Conservation (phyloP, 1,284 basidiomycete genomes). For the Boletus semigastroideus region DNA sequence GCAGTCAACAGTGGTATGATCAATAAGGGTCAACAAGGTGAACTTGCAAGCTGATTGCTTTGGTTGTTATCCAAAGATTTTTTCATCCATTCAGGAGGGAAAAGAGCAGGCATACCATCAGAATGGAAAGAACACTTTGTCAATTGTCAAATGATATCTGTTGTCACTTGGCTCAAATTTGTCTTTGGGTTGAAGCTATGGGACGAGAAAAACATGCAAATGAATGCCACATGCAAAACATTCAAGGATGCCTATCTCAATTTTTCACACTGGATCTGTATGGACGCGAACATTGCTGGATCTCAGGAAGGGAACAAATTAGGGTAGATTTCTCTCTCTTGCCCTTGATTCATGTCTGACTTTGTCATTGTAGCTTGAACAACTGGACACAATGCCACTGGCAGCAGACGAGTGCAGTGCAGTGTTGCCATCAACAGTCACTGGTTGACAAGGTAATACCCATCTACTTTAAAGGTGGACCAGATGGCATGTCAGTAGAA, state of each 20-base stretch:
- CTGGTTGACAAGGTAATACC: conserved; percentile 9
- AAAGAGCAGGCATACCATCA: neutral
- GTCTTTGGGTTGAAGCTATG: conserved; percentile 8
- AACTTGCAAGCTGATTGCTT: conserved; percentile 10
- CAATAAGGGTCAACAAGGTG: conserved; percentile 5
- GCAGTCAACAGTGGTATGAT: conserved; percentile 11
- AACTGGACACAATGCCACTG: conserved; percentile 9
- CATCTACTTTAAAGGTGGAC: conserved; percentile 10
- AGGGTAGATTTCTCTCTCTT: conserved; percentile 1
- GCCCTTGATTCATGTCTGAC: neutral
- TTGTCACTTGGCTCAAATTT: conserved; percentile 10
- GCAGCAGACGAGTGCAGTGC: conserved; percentile 15
- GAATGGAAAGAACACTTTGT: neutral
- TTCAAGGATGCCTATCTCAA: conserved; percentile 12
- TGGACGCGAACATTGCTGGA: conserved; percentile 3
- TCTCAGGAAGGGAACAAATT: neutral
- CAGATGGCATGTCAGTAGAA: neutral
- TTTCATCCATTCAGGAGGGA: neutral
- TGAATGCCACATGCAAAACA: neutral
- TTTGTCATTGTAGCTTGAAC: neutral
- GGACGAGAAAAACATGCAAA: neutral
- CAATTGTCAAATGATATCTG: conserved; percentile 7
- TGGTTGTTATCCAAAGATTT: conserved; percentile 17
- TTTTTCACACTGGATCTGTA: conserved; percentile 15
- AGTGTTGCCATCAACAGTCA: conserved; percentile 11